These are phyloP conservation scores for Monilinia fructicola DNA, from an alignment of 2,329 filamentous ascomycete species.

Conservation along the genomic window DNA sequence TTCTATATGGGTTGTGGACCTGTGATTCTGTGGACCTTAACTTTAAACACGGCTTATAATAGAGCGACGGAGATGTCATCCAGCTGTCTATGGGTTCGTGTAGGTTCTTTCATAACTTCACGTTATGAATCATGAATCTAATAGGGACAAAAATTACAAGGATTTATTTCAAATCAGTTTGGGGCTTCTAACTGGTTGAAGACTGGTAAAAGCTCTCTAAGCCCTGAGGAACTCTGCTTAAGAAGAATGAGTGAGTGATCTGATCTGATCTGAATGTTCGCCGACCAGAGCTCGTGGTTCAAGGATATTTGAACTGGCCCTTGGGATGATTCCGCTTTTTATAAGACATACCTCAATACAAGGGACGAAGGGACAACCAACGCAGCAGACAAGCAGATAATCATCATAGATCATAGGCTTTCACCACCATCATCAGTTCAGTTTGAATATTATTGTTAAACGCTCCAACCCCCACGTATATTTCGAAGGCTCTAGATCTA, in stretches of 20 bases:
- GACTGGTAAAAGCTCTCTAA: background rate
- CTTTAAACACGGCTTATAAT: conserved; percentile 7
- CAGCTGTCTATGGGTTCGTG: conserved; percentile 13
- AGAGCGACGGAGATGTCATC: background rate
- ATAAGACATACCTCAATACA: conserved; percentile 14
- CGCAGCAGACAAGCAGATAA: background rate
- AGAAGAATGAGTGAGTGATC: background rate
- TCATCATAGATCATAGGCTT: background rate
- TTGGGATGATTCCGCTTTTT: conserved; percentile 11
- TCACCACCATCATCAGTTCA: too few species aligned
- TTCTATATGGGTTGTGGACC: background rate
- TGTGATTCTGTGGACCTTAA: background rate
- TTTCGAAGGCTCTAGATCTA: background rate
- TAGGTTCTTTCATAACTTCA: background rate
- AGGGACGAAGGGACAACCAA: background rate
- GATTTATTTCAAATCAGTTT: background rate
- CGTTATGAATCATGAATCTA: background rate
- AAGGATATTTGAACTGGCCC: conserved; percentile 14
- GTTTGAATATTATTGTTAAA: conserved; percentile 4
- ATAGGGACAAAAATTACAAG: background rate
- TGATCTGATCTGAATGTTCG: conserved; percentile 11
- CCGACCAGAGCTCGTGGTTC: conserved; percentile 19
- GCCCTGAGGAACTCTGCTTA: background rate
- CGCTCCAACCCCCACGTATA: conserved; percentile 2
- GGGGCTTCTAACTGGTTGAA: background rate